Base-by-base conservation (phyloP, 148 eudicot species). In the Nyssa sinensis region DNA sequence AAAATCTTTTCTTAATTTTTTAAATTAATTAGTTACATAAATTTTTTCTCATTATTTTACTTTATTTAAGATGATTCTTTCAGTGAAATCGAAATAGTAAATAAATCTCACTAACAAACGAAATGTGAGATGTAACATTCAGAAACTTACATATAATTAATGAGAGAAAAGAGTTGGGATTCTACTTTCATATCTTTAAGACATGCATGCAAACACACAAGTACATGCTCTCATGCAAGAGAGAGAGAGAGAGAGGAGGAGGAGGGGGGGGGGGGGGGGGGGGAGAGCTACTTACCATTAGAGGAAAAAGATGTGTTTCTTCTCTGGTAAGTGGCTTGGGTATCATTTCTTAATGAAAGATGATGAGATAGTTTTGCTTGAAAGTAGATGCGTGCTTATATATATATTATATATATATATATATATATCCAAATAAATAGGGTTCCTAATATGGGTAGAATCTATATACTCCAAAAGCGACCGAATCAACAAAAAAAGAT, bases 251-350 rank as follows among this genome's bases (percentile, higher is more conserved):
- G 59, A 55, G 59, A 55, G 59, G 24, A 19, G 14, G 57, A 49
- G 57, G 1, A 13, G 53, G 2, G 16, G 5, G 3, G 3, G 3
- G 21, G n/a, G 17, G 57, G 4, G 21, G 12, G 14, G 57, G 28
- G 16, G 10, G 30, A 30, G 16, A 55, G 4, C 14, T 2, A 75
- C 63, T 1, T 35, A 67, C 78, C 72, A 58, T 66, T 33, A 31
- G 44, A 30, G 39, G 41, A 51, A 47, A 23, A 25, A 62, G 64
- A 31, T 57, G 77, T 35, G 25, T 74, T 53, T 66, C 39, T 28
- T 66, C 51, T 37, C 3, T 29, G 25, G n/a, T 33, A 28, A 66
- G 64, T 34, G 34, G 64, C 7, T 34, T 29, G 57, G 33, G 25
- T 1, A 55, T 53, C 58, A 55, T 30, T 21, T 57, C 11, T 17